Base-by-base conservation (phyloP, 2,329 filamentous ascomycete genomes). In the Colletotrichum sojae region DNA sequence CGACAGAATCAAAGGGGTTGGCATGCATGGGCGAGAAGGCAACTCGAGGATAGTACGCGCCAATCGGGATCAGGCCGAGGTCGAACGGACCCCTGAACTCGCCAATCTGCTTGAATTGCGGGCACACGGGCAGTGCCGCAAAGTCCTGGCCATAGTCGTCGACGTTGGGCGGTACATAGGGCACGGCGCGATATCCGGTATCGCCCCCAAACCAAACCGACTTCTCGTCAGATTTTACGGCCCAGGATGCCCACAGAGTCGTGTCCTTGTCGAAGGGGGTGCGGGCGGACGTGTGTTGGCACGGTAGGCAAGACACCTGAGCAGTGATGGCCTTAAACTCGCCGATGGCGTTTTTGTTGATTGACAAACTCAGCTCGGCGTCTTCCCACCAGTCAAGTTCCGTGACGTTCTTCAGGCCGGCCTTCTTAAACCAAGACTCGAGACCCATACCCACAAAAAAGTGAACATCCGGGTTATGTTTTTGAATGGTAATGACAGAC, bases 361-460 rank as follows among this genome's bases (percentile, higher is more conserved):
- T 77, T 15, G 87, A 84, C 27, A 97, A 81, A 0, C 83, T 89
- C n/a, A 97, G 79, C 55, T 95, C 90, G 6, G 90, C 87, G 71
- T 93, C 91, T 73, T 97, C 91, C 95, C 95, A 98, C 95, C 95
- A 98, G 81, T 98, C 95, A 75, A 98, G 80, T 82, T 98, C 95
- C 0, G 94, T 97, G 51, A 95, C 91, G 68, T 94, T 93, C 1
- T 87, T 72, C 62, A 97, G 88, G 1, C 93, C 94, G 27, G 85
- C 85, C 4, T 85, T 82, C 54, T 85, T 83, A 79, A 98, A 97
- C 95, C 95, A 98, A 55, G 87, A 83, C 79, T 92, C 93, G 66
- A 97, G 89, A 2, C 94, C 94, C 4, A 97, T 81, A 0, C 94
- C 94, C 22, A 94, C 94, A 72, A 97, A 96, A 82, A 96, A 98